These are phyloP conservation scores for Phytophthora foliorum DNA, from an alignment of 352 stramenopile species.

Conservation along the genomic window DNA sequence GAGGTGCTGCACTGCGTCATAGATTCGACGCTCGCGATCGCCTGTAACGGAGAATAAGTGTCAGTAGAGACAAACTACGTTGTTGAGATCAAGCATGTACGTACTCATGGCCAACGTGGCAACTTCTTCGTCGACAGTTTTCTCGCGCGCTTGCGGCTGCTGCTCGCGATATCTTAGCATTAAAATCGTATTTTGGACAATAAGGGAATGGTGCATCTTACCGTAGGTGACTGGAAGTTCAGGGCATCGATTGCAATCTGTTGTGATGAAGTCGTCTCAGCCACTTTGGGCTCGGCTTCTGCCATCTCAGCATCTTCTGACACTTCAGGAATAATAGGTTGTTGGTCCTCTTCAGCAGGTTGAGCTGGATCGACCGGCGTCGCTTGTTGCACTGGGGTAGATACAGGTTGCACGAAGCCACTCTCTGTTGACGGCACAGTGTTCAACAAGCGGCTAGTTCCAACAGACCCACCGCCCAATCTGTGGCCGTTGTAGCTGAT, in stretches of 20 bases:
- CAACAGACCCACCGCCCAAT: conserved; percentile 47
- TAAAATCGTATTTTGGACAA: not conserved
- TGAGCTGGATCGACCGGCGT: not conserved
- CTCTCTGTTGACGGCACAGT: not conserved
- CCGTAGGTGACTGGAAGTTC: conserved; percentile 1
- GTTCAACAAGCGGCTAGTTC: conserved; percentile 42
- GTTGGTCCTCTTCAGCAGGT: not conserved
- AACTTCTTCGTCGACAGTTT: conserved; percentile 32
- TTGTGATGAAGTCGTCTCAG: not conserved
- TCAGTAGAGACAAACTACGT: not conserved
- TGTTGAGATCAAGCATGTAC: conserved; percentile 11
- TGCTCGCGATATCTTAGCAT: not conserved
- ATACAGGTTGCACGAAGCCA: not conserved
- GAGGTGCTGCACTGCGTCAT: conserved; percentile 51
- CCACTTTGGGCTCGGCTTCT: not conserved
- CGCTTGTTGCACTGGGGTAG: not conserved
- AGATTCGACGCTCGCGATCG: conserved; percentile 66
- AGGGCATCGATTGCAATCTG: not conserved
- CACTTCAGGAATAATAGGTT: not conserved
- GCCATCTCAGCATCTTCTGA: conserved; percentile 34
- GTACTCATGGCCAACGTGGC: conserved; percentile 58
- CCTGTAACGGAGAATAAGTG: conserved; percentile 38
- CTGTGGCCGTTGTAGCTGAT: conserved; percentile 33
- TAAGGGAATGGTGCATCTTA: not conserved
- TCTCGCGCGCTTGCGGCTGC: conserved; percentile 9